These are phyloP conservation scores for Crithidia brevicula DNA, from an alignment of 208 protist genomes.

Conservation along the genomic window DNA sequence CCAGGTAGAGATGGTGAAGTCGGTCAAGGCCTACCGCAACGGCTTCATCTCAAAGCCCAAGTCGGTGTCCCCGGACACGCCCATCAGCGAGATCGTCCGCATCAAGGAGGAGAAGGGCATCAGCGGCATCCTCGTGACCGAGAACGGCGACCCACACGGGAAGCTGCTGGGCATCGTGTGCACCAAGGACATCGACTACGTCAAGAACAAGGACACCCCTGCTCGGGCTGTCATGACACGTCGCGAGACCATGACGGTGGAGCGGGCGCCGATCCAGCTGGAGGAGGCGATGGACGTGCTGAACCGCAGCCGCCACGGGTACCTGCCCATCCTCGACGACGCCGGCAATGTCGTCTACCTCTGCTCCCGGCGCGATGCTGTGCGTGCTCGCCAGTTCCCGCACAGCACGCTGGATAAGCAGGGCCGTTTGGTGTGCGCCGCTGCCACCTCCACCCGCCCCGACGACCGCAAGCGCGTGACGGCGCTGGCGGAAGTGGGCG, in stretches of 20 bases:
- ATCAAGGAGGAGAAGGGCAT: conserved; percentile 95
- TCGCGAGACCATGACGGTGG: conserved; percentile 83
- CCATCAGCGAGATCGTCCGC: conserved; percentile 86
- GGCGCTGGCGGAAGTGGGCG: conserved; percentile 86
- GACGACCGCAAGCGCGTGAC: conserved; percentile 88
- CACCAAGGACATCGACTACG: conserved; percentile 97
- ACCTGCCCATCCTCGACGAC: conserved; percentile 97
- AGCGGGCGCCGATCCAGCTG: conserved; percentile 84
- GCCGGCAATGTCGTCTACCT: conserved; percentile 91
- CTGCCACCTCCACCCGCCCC: conserved; percentile 92
- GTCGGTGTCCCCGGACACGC: conserved; percentile 80
- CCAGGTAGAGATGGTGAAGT: conserved; percentile 93
- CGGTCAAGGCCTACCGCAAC: conserved; percentile 96
- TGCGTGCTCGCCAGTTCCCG: conserved; percentile 80
- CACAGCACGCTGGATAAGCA: conserved; percentile 83
- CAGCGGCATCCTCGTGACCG: conserved; percentile 97
- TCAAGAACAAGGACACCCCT: conserved; percentile 82
- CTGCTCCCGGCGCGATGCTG: conserved; percentile 87
- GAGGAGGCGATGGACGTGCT: conserved; percentile 96
- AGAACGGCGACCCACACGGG: conserved; percentile 92
- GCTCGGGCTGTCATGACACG: conserved; percentile 90
- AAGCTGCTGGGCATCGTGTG: conserved; percentile 98
- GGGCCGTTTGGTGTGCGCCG: conserved; percentile 86
- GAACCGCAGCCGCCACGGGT: conserved; percentile 93
- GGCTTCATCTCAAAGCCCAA: conserved; percentile 97